A percentile compares a stretch with the other conserved stretches of the same genome.
Conservation (phyloP, 2,329 filamentous ascomycete species). For the Chrysoporthe austroafricana region DNA sequence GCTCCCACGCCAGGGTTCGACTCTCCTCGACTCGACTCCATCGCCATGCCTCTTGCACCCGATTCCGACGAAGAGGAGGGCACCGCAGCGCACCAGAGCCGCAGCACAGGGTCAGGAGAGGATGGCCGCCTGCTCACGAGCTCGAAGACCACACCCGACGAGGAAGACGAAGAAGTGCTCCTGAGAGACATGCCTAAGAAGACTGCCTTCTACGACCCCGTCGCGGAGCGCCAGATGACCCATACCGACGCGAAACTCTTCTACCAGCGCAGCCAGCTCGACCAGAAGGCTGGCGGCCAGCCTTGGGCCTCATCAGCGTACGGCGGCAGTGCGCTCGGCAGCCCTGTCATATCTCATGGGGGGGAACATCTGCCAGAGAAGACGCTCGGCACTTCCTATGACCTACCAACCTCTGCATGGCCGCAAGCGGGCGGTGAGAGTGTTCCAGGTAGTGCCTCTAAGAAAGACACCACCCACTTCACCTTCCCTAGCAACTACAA, state of each 20-base stretch:
- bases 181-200: slow-evolving; percentile 65
- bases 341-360: slow-evolving; percentile 45
- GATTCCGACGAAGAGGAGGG: slow-evolving; percentile 45
- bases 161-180: slow-evolving; percentile 57
- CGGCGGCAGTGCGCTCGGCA: slow-evolving; percentile 47
- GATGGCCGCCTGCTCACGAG: slow-evolving; percentile 25
- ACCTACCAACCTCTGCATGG: slow-evolving; percentile 24
- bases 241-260: slow-evolving; percentile 95
- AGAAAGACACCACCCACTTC: slow-evolving; percentile 27
- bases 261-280: slow-evolving; percentile 85
- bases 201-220: slow-evolving; percentile 91
- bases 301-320: slow-evolving; percentile 43
- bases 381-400: slow-evolving; percentile 19
- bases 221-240: slow-evolving; percentile 91
- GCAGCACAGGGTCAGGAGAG: slow-evolving; percentile 39
- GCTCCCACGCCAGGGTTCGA: slow-evolving; percentile 40
- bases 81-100: slow-evolving; percentile 37
- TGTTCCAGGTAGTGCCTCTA: slow-evolving; percentile 26
- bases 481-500: slow-evolving; percentile 26
- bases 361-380: slow-evolving; percentile 22
- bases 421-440: slow-evolving; percentile 25
- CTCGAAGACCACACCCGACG: slow-evolving; percentile 26
- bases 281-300: slow-evolving; percentile 46
- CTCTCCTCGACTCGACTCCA: slow-evolving; percentile 39
- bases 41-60: slow-evolving; percentile 37